Conservation (phyloP, 371 early-diverging fungal genomes). For the Batkoa obscura region DNA sequence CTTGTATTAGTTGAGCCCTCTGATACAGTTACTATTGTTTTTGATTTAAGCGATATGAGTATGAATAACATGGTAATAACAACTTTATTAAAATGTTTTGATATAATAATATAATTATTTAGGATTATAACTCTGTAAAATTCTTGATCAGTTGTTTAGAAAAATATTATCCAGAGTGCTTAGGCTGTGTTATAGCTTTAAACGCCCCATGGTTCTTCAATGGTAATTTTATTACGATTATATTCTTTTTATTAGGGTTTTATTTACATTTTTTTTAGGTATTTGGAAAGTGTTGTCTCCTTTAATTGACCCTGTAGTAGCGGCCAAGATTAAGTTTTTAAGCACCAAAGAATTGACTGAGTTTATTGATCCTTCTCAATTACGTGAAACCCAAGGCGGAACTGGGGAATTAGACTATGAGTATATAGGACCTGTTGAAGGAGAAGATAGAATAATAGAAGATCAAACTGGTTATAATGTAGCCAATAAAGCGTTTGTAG, state of each 20-base stretch:
- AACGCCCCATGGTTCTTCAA: constrained; percentile 81
- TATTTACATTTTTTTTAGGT: constrained; percentile 74
- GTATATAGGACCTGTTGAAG: constrained; percentile 12
- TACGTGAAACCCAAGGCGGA: constrained; percentile 16
- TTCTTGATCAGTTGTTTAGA: constrained; percentile 64
- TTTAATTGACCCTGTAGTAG: constrained; percentile 79
- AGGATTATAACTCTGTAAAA: constrained; percentile 53
- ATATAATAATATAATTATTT: neutral
- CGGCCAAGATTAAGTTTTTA: constrained; percentile 60
- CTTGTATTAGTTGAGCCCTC: constrained; percentile 50
- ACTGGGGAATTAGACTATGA: constrained; percentile 14
- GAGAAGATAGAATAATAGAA: constrained; percentile 11
- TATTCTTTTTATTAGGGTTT: constrained; percentile 9
- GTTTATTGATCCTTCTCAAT: constrained; percentile 24
- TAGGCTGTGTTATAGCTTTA: constrained; percentile 56
- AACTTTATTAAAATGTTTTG: neutral
- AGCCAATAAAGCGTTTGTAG: neutral
- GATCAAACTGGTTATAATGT: neutral
- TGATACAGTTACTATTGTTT: constrained; percentile 57
- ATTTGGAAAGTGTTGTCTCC: constrained; percentile 65
- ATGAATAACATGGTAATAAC: constrained; percentile 41
- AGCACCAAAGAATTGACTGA: constrained; percentile 33
- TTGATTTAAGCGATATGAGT: constrained; percentile 64
- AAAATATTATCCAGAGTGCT: constrained; percentile 74
- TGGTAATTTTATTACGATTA: constrained; percentile 15